phyloP scores from a whole-genome alignment of 2,329 filamentous ascomycete species.

The Lasiodiplodia gonubiensis region DNA sequence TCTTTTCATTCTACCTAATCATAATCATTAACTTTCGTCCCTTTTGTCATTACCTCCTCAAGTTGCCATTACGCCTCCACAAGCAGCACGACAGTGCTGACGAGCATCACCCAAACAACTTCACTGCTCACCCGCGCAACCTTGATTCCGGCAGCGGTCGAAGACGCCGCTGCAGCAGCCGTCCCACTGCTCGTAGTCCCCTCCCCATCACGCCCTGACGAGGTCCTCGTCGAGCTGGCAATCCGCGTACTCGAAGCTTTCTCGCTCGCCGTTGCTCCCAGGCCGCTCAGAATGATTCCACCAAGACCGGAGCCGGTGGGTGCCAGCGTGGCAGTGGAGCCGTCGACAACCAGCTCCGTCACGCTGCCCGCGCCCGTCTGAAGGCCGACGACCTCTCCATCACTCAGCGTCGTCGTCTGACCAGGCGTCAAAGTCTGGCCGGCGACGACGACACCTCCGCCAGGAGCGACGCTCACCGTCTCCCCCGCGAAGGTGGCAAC shows the following conservation, averaged over 20 bases:
- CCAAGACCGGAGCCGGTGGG: background rate
- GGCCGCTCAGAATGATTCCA: background rate
- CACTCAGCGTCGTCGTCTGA: background rate
- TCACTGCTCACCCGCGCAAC: background rate
- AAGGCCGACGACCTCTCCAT: background rate
- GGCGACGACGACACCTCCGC: background rate
- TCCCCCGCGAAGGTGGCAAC: background rate
- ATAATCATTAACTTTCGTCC: background rate
- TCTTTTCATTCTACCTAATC: background rate
- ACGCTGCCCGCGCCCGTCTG: background rate
- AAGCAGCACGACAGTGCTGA: background rate
- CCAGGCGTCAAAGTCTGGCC: constrained; percentile 11
- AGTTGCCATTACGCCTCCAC: background rate
- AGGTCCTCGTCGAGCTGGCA: background rate
- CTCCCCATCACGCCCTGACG: background rate
- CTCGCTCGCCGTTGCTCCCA: background rate
- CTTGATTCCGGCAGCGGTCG: background rate
- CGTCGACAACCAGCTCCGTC: constrained; percentile 5
- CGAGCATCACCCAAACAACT: background rate
- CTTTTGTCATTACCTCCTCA: background rate
- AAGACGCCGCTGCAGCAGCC: background rate
- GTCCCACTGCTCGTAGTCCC: background rate
- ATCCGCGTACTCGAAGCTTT: background rate
- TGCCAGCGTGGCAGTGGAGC: background rate
- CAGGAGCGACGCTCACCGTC: background rate